phyloP scores from a whole-genome alignment of 2,329 filamentous ascomycete genomes.

The Hymenoscyphus albidus region DNA sequence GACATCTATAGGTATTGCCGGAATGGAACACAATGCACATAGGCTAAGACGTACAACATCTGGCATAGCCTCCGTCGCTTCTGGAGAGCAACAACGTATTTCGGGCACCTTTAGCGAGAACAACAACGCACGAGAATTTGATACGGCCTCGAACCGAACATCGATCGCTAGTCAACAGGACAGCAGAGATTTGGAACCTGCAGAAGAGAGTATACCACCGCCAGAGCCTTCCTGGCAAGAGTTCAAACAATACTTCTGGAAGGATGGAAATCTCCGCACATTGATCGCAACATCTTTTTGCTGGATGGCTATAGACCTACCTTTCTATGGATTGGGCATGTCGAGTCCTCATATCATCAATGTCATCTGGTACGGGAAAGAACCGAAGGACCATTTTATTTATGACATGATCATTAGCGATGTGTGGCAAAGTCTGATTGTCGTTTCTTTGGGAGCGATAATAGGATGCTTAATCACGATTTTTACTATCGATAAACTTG shows the following conservation, averaged over 20 bases:
- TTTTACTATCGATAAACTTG: constrained; percentile 22
- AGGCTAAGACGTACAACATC: background rate
- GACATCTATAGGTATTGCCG: constrained; percentile 3
- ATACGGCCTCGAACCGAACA: background rate
- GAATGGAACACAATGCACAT: background rate
- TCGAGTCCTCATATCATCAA: constrained; percentile 42
- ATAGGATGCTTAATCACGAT: constrained; percentile 21
- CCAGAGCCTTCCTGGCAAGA: constrained; percentile 25
- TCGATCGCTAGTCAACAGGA: constrained; percentile 1
- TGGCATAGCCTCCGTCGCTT: background rate
- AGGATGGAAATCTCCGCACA: constrained; percentile 45
- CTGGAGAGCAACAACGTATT: background rate
- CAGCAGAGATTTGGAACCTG: background rate
- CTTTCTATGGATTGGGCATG: constrained; percentile 59
- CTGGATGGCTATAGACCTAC: constrained; percentile 23
- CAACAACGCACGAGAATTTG: background rate
- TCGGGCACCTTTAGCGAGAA: constrained; percentile 7
- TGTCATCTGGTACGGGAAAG: constrained; percentile 22
- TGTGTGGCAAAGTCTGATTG: constrained; percentile 23
- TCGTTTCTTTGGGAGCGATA: constrained; percentile 23
- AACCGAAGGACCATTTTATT: constrained; percentile 3
- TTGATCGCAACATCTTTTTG: constrained; percentile 60
- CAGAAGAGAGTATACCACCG: constrained; percentile 12
- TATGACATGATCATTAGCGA: constrained; percentile 19
- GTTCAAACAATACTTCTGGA: constrained; percentile 34